Percentiles rank a stretch among this genome's conserved stretches.
phyloP scores from a whole-genome alignment of 306 rosid genomes.

The Quercus mongolica region DNA sequence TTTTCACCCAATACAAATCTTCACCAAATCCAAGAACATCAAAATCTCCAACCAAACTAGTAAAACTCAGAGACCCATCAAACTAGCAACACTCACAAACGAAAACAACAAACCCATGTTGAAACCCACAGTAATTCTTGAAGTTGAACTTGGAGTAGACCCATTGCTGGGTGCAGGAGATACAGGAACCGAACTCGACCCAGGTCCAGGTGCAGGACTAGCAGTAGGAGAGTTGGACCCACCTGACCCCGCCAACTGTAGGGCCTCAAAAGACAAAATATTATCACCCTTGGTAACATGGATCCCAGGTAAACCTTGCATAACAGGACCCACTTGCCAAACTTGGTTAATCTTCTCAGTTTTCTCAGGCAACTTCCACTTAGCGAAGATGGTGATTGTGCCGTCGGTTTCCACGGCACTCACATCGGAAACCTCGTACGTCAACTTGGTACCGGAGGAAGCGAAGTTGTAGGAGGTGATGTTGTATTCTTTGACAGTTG shows the following conservation, averaged over 20 bases:
- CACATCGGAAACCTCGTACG: conserved; percentile 31
- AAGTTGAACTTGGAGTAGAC: neutral
- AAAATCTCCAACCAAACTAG: neutral
- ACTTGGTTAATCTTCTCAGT: conserved; percentile 32
- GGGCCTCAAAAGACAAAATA: neutral
- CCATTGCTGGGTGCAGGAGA: neutral
- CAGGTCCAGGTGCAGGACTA: neutral
- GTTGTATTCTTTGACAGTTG: conserved; percentile 25
- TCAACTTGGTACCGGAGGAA: neutral
- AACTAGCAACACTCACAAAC: neutral
- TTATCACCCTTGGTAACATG: conserved; percentile 2
- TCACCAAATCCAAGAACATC: too few relatives aligned
- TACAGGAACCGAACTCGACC: too few relatives aligned
- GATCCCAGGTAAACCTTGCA: neutral
- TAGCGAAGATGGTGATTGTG: conserved; percentile 31
- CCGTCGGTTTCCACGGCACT: conserved; percentile 3
- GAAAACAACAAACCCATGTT: neutral
- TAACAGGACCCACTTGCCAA: conserved; percentile 72
- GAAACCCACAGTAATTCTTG: neutral
- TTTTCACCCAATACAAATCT: neutral
- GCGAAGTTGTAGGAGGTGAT: conserved; percentile 3
- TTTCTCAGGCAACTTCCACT: conserved; percentile 37
- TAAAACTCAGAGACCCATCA: neutral
- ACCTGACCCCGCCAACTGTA: neutral
- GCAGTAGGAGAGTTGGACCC: neutral